phyloP scores from a whole-genome alignment of 2,329 filamentous ascomycete genomes.

The Peltaster fructicola region DNA sequence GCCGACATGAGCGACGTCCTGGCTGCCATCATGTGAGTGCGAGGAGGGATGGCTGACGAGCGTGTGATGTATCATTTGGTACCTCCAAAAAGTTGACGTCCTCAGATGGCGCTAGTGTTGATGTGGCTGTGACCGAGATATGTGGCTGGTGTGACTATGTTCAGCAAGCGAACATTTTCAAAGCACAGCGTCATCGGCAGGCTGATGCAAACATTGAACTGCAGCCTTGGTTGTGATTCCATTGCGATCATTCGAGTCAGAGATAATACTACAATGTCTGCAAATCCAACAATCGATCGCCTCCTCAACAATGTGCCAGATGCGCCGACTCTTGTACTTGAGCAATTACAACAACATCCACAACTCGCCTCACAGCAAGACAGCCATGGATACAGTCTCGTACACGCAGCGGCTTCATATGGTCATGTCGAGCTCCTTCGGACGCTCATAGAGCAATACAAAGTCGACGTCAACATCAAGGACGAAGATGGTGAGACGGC shows the following conservation, averaged over 20 bases:
- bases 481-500: constrained; percentile 90
- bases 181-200: too few species aligned
- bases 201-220: too few species aligned
- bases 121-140: too few species aligned
- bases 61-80: too few species aligned
- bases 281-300: constrained; percentile 24
- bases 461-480: constrained; percentile 60
- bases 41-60: too few species aligned
- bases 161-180: too few species aligned
- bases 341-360: constrained; percentile 56
- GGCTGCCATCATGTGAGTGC: constrained; percentile 3
- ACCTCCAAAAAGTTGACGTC: too few species aligned
- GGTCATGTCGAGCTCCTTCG: constrained; percentile 68
- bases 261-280: constrained; percentile 13
- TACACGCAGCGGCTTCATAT: constrained; percentile 89
- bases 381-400: constrained; percentile 78
- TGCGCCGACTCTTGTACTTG: constrained; percentile 54
- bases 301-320: constrained; percentile 53
- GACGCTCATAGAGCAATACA: constrained; percentile 54
- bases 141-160: too few species aligned
- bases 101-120: too few species aligned
- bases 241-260: too few species aligned
- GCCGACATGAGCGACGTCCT: constrained; percentile 50
- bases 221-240: too few species aligned
- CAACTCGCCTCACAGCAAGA: constrained; percentile 67